Evolutionary conservation across 768 basidiomycete species (phyloP).

Genomic region (Boletus subparvulus): DNA sequence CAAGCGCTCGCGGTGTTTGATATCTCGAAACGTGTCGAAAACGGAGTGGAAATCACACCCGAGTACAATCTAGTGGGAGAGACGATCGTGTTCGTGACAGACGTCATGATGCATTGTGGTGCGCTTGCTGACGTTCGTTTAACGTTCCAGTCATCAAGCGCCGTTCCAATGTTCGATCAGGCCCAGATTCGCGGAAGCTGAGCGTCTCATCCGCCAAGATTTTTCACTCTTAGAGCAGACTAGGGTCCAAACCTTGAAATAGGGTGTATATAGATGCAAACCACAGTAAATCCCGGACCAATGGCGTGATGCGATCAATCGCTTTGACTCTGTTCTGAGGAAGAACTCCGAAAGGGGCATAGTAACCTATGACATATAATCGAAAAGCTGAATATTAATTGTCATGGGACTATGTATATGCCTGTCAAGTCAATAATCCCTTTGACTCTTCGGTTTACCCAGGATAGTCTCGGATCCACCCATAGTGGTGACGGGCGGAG

Average conservation of each 20-base stretch:
- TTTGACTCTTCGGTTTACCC: too few species aligned
- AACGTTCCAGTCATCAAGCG: slow-evolving; percentile 3
- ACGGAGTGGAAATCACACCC: slow-evolving; percentile 44
- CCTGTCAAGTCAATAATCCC: too few species aligned
- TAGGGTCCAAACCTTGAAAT: not conserved
- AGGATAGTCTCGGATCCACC: too few species aligned
- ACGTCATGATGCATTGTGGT: not conserved
- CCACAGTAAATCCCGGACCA: too few species aligned
- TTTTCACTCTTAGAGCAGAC: not conserved
- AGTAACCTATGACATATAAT: too few species aligned
- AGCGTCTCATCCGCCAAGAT: not conserved
- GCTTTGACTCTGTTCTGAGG: too few species aligned
- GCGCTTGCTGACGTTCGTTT: not conserved
- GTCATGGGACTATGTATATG: not conserved
- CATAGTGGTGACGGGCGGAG: too few species aligned
- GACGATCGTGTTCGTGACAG: slow-evolving; percentile 2
- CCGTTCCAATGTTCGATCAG: slow-evolving; percentile 18
- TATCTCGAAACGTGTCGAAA: slow-evolving; percentile 39
- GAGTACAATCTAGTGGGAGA: slow-evolving; percentile 36
- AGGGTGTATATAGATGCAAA: not conserved
- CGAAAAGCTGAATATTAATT: too few species aligned
- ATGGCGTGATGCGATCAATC: too few species aligned
- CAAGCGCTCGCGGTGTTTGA: slow-evolving; percentile 45
- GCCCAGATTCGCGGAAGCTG: not conserved
- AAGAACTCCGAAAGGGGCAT: too few species aligned